These are phyloP conservation scores for Albophoma yamanashiensis DNA, from an alignment of 2,329 filamentous ascomycete genomes.

Conservation along the genomic window DNA sequence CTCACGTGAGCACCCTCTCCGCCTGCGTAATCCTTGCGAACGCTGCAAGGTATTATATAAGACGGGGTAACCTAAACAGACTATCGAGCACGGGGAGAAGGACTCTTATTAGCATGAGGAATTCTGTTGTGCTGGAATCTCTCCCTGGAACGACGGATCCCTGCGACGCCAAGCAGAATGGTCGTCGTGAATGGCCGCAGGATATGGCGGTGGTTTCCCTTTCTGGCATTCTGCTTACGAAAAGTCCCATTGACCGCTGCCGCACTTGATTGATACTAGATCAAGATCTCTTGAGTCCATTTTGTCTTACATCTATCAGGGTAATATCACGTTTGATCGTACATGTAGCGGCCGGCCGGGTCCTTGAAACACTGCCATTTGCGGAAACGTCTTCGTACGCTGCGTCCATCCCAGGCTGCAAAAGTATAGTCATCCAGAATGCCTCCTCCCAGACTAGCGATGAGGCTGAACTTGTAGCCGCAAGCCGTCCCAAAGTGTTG, in stretches of 20 bases:
- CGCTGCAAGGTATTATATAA: not conserved
- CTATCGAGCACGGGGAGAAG: not conserved
- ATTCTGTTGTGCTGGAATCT: not conserved
- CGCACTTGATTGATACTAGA: not conserved
- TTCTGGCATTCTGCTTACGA: slow-evolving; percentile 33
- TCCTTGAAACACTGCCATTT: slow-evolving; percentile 39
- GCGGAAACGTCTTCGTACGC: slow-evolving; percentile 35
- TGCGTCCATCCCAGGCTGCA: slow-evolving; percentile 32
- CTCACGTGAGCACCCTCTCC: not conserved
- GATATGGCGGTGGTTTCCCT: slow-evolving; percentile 31
- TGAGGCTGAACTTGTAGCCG: slow-evolving; percentile 4
- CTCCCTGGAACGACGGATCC: not conserved
- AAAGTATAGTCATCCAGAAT: slow-evolving; percentile 5
- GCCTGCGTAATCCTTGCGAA: not conserved
- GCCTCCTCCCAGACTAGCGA: not conserved
- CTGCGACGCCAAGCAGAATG: no score
- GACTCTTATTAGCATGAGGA: not conserved
- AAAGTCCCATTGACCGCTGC: slow-evolving; percentile 13
- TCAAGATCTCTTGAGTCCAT: slow-evolving; percentile 39
- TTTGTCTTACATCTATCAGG: slow-evolving; percentile 41
- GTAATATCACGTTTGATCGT: slow-evolving; percentile 35
- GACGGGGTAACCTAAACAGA: not conserved
- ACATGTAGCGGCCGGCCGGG: slow-evolving; percentile 37
- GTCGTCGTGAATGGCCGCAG: slow-evolving; percentile 16
- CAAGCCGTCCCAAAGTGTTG: not conserved